A percentile compares a stretch with the other conserved stretches of the same genome.
Conservation (phyloP, 768 basidiomycete genomes). For the Podaxis carcinomalis region DNA sequence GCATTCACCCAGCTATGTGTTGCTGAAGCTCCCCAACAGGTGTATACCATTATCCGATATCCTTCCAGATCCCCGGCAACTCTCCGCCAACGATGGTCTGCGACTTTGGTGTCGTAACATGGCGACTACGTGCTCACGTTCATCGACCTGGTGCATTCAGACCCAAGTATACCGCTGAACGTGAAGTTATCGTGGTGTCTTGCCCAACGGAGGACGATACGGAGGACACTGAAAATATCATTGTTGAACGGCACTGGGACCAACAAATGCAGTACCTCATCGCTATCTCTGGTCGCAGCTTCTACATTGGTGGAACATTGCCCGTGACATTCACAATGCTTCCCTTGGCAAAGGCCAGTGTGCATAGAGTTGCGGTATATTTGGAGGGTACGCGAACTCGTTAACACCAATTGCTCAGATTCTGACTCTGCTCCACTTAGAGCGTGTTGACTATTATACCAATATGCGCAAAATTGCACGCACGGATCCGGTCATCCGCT, state of each 20-base stretch:
- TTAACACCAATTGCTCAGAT: not conserved
- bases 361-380: conserved; percentile 66
- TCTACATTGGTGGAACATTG: conserved; percentile 78
- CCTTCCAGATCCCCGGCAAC: conserved; percentile 77
- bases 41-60: conserved; percentile 91
- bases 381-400: conserved; percentile 66
- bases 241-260: conserved; percentile 91
- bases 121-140: conserved; percentile 78
- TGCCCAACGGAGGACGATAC: conserved; percentile 78
- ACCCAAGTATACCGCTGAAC: conserved; percentile 59
- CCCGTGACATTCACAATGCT: conserved; percentile 78
- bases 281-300: conserved; percentile 66
- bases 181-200: conserved; percentile 73
- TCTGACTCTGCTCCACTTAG: conserved; percentile 29
- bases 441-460: conserved; percentile 79
- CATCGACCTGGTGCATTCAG: conserved; percentile 82
- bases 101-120: conserved; percentile 72
- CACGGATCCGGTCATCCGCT: conserved; percentile 58
- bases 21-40: conserved; percentile 39
- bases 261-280: conserved; percentile 81
- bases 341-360: conserved; percentile 79
- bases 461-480: conserved; percentile 63
- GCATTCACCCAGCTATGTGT: not conserved
- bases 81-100: conserved; percentile 75
- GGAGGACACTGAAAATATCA: conserved; percentile 78